Evolutionary conservation across 805 yeast genomes (phyloP), one percentile per base, ranked within the genome.

Genomic region (Candida ficus): DNA sequence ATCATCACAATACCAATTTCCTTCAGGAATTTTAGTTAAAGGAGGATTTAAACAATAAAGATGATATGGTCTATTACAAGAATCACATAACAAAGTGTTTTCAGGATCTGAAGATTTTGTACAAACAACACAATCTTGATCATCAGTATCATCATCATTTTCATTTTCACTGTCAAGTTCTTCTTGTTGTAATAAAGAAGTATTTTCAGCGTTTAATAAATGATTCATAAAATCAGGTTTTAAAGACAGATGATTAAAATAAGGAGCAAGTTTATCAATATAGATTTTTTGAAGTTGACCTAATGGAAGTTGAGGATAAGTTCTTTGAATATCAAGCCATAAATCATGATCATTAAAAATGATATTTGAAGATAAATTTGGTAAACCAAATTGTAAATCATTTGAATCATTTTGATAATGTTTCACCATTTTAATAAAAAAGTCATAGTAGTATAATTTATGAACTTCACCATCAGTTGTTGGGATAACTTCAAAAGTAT

Each of bases 1-100:
- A 42, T 73, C 74, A 37, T 82, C 83, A 59, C 98, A 90, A 54
- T 72, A 81, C 95, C 96, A 90, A 14, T 68, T 73, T 10, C 75
- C 75, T 20, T 66, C 56, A 0, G 90, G 89, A 2, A 80, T 63
- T 3, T 53, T 52, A 1, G 60, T 54, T 19, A 83, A 49, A 2
- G 78, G 78, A 3, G 83, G 83, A 12, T 61, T 62, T n/a, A 88
- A 63, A 55, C 95, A 88, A 29, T 64, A 62, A 61, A 70, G 67
- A 58, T 90, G 96, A 59, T 66, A 87, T 1, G 76, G 72, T 38
- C 70, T 71, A 43, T 82, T 78, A 55, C 96, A 90, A 29, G 83
- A 83, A 50, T 80, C 85, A 58, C 96, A 90, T 6, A 76, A 54
- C 18, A 82, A 58, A 4, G 78, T 75, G 23, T 65, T 60, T 2